These are phyloP conservation scores for Diospyros kaki DNA, from an alignment of 148 eudicot species.

Conservation along the genomic window DNA sequence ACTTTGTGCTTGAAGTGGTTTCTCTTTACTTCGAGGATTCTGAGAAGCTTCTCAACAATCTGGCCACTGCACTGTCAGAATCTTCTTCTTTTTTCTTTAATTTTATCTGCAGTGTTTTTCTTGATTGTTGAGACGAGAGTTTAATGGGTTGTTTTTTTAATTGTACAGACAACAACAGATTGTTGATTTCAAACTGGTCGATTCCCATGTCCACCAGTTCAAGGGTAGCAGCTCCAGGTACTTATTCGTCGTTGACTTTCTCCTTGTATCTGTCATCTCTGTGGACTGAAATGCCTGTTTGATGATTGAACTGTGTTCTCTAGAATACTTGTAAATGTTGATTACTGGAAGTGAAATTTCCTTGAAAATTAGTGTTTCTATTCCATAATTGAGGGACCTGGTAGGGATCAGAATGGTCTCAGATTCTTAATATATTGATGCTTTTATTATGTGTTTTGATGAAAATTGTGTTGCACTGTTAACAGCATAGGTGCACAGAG, in stretches of 20 bases:
- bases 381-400: too few species aligned
- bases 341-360: too few species aligned
- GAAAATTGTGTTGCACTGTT: background rate
- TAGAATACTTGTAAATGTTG: background rate
- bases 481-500: slow-evolving; percentile 63
- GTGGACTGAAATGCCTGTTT: too few species aligned
- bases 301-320: background rate
- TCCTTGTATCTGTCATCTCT: background rate
- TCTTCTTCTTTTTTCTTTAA: background rate
- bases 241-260: too few species aligned
- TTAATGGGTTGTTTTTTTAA: slow-evolving; percentile 1
- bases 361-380: too few species aligned
- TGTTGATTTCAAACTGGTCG: slow-evolving; percentile 54
- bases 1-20: slow-evolving; percentile 52
- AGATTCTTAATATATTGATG: background rate
- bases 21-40: slow-evolving; percentile 57
- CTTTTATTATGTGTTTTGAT: background rate
- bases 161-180: slow-evolving; percentile 39
- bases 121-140: background rate
- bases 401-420: background rate
- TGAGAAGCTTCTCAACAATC: slow-evolving; percentile 49
- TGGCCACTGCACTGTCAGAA: slow-evolving; percentile 50
- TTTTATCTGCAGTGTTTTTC: background rate
- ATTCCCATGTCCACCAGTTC: slow-evolving; percentile 62
- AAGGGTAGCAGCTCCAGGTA: slow-evolving; percentile 75